These are phyloP conservation scores for Mucor indicus DNA, from an alignment of 371 early-diverging fungal species.

Conservation along the genomic window DNA sequence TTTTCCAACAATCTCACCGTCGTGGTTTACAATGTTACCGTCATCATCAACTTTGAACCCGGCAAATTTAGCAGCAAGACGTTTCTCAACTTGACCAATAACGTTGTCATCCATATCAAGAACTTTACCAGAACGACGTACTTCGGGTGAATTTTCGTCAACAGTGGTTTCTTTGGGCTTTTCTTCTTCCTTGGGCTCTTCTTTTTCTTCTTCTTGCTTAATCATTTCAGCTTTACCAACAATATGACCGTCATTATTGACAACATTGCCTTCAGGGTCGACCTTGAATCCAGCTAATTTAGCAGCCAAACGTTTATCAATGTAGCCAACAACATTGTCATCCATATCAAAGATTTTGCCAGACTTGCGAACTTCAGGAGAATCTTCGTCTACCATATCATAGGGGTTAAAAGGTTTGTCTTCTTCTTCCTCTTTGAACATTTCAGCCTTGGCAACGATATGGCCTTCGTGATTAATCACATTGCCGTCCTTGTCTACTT, in stretches of 20 bases:
- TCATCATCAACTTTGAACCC: conserved; percentile 10
- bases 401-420: conserved; percentile 6
- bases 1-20: conserved; percentile 3
- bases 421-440: conserved; percentile 9
- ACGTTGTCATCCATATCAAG: conserved; percentile 14
- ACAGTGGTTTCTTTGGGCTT: conserved; percentile 12
- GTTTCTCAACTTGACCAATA: conserved; percentile 6
- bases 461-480: conserved; percentile 18
- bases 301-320: conserved; percentile 1
- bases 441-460: conserved; percentile 18
- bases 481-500: conserved; percentile 12
- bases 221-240: conserved; percentile 17
- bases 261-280: conserved; percentile 15
- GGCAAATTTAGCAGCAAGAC: conserved; percentile 4
- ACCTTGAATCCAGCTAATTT: conserved; percentile 17
- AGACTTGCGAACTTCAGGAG: conserved; percentile 17
- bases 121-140: conserved; percentile 12
- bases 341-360: conserved; percentile 18
- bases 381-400: conserved; percentile 6
- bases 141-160: conserved; percentile 15
- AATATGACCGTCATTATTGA: conserved; percentile 11
- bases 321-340: conserved; percentile 15
- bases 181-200: conserved; percentile 4
- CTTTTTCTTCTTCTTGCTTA: conserved; percentile 1
- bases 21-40: conserved; percentile 4